Base-by-base conservation (phyloP, 2,329 filamentous ascomycete species). In the Thielaviopsis punctulata region DNA sequence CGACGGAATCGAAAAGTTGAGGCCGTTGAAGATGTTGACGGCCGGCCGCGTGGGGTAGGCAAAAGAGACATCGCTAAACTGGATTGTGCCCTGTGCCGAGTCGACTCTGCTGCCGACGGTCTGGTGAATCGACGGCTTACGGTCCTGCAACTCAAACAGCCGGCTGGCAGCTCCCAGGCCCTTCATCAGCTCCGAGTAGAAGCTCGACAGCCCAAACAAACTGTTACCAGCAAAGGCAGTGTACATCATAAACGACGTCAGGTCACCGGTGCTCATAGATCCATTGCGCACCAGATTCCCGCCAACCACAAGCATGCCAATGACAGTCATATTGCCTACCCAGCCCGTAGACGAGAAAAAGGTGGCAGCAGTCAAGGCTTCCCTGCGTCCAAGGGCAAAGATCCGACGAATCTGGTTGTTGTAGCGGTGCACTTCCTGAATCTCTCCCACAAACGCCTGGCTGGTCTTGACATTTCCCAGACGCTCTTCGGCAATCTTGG, bases 101-200 rank as follows among this genome's bases (percentile, higher is more conserved):
- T 71, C 75, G 25, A 98, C 88, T 55, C 79, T 82, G 25, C 73
- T 63, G 57, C 92, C 92, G 50, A 83, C 80, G 0, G 93, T 98
- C 19, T 89, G 80, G n/a, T 82, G 82, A 56, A 96, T 93, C 2
- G 80, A 83, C 0, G 89, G 85, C 54, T 86, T 73, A 57, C 92
- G 82, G 64, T 98, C 92, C 64, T 96, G 89, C 5, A 98, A 76
- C 63, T 98, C 92, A 62, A 98, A 98, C 1, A 98, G 73, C 55
- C 92, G 84, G 61, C 84, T 94, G n/a, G 92, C 92, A 43, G 92
- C 92, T 61, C 93, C 92, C 3, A 95, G 90, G 43, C 93, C 93
- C 66, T 98, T 98, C 92, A 98, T 98, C 56, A 98, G 74, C 64
- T 98, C 92, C 0, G 89, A 95, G 67, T 95, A 98, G 68, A 98